Base-by-base conservation (phyloP, 805 yeast genomes). In the Myxozyma udenii region DNA sequence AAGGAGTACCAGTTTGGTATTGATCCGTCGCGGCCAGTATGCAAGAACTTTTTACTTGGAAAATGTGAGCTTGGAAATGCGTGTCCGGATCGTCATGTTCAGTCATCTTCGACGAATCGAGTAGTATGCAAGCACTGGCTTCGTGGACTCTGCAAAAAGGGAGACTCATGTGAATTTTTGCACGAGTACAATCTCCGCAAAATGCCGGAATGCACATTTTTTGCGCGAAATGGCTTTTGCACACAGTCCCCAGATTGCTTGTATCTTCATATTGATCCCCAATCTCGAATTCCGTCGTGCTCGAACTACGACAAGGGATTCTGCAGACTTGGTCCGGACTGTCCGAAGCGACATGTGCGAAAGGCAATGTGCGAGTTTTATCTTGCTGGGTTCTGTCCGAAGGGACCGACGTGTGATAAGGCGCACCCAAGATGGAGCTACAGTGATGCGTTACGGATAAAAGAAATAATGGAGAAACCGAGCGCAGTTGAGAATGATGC, bases 91-190 rank as follows among this genome's bases (percentile, higher is more conserved):
- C 86, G 89, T 64, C 98, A 91, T 70, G 84, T 84, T 30, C 78
- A 80, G 46, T 81, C 79, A 46, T 77, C 77, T 42, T 81, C 79
- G 64, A 74, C 77, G 47, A 84, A 84, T 67, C 84, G 85, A 62
- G 87, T 93, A 48, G 98, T 93, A 3, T 93, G 98, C 68, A 91
- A 93, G 75, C 97, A 93, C 73, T 93, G 98, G 99, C 78, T 93
- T 32, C 79, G 97, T 60, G 99, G 99, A 0, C 77, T 93, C 32
- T 93, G 99, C 71, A 93, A 93, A 71, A 91, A 91, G 74, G 95
- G 95, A 45, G 95, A 89, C 61, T 87, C 87, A 60, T 93, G 99
- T 69, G 99, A 93, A 72, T 93, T 87, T 64, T 71, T 93, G 41
- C 99, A 93, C 69, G 99, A 93, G 66, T 90, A 90, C 65, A 91